Evolutionary conservation across 805 yeast genomes (phyloP).

Genomic region (Clavispora santaluciae): DNA sequence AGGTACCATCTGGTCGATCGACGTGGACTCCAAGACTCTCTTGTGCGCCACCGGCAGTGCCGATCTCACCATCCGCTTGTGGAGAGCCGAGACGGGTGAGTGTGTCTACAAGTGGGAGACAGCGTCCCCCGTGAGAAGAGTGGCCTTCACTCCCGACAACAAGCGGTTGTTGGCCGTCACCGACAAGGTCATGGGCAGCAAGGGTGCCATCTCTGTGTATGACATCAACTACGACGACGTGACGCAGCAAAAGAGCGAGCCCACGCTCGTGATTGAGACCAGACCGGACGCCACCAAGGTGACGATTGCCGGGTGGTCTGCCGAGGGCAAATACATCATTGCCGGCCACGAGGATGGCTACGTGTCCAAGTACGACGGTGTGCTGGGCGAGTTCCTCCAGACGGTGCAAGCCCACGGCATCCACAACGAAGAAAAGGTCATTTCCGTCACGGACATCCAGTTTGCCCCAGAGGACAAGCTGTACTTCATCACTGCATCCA

Average conservation of each 20-base stretch:
- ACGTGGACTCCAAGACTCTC: conserved; percentile 66
- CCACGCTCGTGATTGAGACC: conserved; percentile 56
- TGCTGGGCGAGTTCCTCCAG: conserved; percentile 64
- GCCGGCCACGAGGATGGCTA: conserved; percentile 88
- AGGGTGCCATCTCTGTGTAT: conserved; percentile 70
- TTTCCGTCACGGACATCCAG: conserved; percentile 77
- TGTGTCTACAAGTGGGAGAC: conserved; percentile 67
- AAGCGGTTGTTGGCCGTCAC: conserved; percentile 67
- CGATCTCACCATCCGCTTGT: conserved; percentile 77
- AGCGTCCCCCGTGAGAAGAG: conserved; percentile 86
- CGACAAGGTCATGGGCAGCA: conserved; percentile 88
- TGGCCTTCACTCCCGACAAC: conserved; percentile 76
- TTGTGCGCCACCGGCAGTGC: conserved; percentile 86
- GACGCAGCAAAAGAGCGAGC: conserved; percentile 46
- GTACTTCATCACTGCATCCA: conserved; percentile 87
- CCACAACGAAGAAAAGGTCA: conserved; percentile 41
- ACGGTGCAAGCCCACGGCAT: conserved; percentile 68
- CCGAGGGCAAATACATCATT: conserved; percentile 65
- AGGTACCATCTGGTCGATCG: conserved; percentile 95
- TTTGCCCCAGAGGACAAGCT: conserved; percentile 75
- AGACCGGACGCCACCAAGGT: conserved; percentile 56
- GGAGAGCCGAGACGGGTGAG: conserved; percentile 79
- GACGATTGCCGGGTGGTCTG: conserved; percentile 84
- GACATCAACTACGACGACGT: conserved; percentile 48
- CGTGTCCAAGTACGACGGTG: conserved; percentile 73